Conservation (phyloP, 169 alveolate genomes). For the Theileria annulata region DNA sequence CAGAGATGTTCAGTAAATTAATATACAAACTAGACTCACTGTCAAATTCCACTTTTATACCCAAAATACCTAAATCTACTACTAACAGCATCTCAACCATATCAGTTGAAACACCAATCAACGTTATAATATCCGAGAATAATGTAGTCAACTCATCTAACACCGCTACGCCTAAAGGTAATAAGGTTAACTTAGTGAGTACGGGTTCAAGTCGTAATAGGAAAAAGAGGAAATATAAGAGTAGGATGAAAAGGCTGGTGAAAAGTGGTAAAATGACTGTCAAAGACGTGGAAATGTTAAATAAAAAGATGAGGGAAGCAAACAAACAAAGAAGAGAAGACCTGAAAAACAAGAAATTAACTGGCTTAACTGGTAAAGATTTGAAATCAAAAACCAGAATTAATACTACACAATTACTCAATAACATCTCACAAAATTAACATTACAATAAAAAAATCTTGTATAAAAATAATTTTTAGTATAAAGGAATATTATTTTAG, state of each 20-base stretch:
- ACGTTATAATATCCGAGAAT: constrained; percentile 36
- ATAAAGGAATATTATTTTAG: neutral
- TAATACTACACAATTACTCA: constrained; percentile 50
- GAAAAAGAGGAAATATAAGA: constrained; percentile 57
- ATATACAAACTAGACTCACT: constrained; percentile 75
- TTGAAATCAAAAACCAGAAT: constrained; percentile 47
- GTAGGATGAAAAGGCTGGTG: constrained; percentile 53
- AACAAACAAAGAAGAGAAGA: constrained; percentile 47
- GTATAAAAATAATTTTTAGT: neutral
- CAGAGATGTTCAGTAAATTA: constrained; percentile 72
- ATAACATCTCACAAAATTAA: neutral
- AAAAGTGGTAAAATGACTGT: constrained; percentile 60
- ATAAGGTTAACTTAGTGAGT: neutral
- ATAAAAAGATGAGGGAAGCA: constrained; percentile 23
- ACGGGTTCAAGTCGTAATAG: constrained; percentile 30
- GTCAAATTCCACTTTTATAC: constrained; percentile 72
- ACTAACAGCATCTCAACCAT: constrained; percentile 40
- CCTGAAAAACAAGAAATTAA: constrained; percentile 26
- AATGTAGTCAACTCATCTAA: constrained; percentile 3
- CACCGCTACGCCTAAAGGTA: neutral
- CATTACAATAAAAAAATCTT: neutral
- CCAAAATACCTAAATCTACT: constrained; percentile 58
- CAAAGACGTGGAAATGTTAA: constrained; percentile 40
- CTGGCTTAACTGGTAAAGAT: constrained; percentile 43
- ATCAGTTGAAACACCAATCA: constrained; percentile 58